Base-by-base conservation (phyloP, 306 rosid genomes). In the Quercus parvula region DNA sequence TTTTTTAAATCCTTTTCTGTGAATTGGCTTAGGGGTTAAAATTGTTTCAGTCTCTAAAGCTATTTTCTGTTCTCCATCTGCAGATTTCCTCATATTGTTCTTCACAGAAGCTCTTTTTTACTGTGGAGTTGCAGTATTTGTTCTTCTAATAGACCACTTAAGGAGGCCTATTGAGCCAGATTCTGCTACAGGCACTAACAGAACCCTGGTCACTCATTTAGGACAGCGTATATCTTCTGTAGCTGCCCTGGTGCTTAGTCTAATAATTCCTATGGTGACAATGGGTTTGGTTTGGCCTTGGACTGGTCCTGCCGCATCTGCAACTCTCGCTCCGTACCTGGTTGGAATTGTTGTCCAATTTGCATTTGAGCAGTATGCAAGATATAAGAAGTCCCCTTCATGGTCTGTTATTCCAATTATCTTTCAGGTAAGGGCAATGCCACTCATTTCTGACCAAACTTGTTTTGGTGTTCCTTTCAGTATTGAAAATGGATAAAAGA, bases 261-360 rank as follows among this genome's bases (percentile, higher is more conserved):
- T 95, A 77, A 91, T 91, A 75, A 90, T 95, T 84, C 99, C 99
- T 18, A 88, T 95, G 98, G 98, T 95, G 63, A 95, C 99, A 51
- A 95, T 95, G 99, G 99, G 99, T 77, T 89, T 90, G 58, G 99
- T 95, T 79, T 95, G 99, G 99, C 98, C 99, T 2, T 93, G 99
- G 99, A 95, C 98, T 0, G 99, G 99, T 75, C 99, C 99, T 35
- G 99, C 99, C 1, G 99, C 99, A 31, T 95, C 99, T 57, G 99
- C 99, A 73, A 95, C 99, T 74, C 99, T 95, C 24, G 98, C 99
- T 74, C 99, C 99, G 8, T 91, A 90, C 85, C 83, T 95, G 59
- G 99, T 95, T 67, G 99, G 99, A 44, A 95, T 95, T 67, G 85
- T 92, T n/a, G 98, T 95, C 75, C 99, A 95, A 78, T 95, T 95